Base-by-base conservation (phyloP, 116 monocot genomes). In the Cymodocea nodosa region DNA sequence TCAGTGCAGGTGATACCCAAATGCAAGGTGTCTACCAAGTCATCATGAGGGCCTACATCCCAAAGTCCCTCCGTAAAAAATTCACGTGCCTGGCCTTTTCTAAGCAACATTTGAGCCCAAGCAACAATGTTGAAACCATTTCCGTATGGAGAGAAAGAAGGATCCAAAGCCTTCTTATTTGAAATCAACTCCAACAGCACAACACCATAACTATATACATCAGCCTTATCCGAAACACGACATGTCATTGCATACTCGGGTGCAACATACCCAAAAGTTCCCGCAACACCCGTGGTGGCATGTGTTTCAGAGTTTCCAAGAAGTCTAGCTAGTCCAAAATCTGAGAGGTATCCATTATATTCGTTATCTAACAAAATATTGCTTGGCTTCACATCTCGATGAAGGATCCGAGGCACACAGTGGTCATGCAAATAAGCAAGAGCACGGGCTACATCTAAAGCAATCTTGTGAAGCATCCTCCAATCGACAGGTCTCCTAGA, bases 181-280 rank as follows among this genome's bases (percentile, higher is more conserved):
- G 95, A 95, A 15, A 95, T 75, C 65, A 95, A 76, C 70, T 97
- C 91, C 63, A 97, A 53, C 59, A 97, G 66, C 20, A 97, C 91
- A 49, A 97, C 90, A 25, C 97, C 97, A 30, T 97, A 97, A 67
- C 97, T 97, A 65, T 97, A 97, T 25, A 97, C 97, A 73, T 97
- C 97, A 48, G 97, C 90, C 74, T 90, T 97, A 65, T 97, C 97
- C 58, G 97, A 97, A 53, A 97, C 97, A 52, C 97, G 85, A 54
- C 97, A 97, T 15, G 97, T 97, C 87, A 97, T 85, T 10, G 97
- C 97, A 73, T 95, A 95, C 60, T 95, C 95, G 40, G 95, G 95
- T 57, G 95, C 95, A 12, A 95, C 95, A 61, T 90, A 97, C 5
- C 97, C 91, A 69, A 97, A 97, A 25, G 97, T 97, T 52, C 97